These are phyloP conservation scores for Thielaviopsis populi DNA, from an alignment of 2,329 filamentous ascomycete species.

Conservation along the genomic window DNA sequence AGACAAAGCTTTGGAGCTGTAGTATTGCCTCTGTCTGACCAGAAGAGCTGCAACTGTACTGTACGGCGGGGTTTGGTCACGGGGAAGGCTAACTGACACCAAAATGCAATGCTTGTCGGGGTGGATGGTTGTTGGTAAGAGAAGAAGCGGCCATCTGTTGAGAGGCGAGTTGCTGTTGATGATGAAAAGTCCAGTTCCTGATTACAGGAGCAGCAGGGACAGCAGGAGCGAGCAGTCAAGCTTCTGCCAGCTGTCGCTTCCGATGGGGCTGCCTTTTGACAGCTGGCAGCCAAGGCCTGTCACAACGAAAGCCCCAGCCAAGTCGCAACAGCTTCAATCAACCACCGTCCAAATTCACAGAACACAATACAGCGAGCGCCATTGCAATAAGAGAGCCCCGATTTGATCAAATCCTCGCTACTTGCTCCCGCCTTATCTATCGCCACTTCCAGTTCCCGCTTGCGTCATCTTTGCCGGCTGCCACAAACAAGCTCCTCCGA, in stretches of 20 bases:
- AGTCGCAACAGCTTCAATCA: not conserved
- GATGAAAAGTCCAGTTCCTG: not conserved
- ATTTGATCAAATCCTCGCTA: no score
- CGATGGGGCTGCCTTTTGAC: not conserved
- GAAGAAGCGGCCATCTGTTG: not conserved
- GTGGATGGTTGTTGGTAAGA: no score
- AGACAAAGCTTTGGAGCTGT: not conserved
- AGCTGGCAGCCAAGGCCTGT: conserved; percentile 9
- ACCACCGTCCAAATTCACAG: not conserved
- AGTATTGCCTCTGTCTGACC: not conserved
- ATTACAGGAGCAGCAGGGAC: no score
- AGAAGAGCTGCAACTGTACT: not conserved
- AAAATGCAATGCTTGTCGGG: not conserved
- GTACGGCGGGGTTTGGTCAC: not conserved
- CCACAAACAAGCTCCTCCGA: not conserved
- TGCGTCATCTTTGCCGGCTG: not conserved
- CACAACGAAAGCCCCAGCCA: not conserved
- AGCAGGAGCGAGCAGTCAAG: no score
- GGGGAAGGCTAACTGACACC: no score
- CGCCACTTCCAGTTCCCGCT: not conserved
- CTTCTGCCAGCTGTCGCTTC: no score
- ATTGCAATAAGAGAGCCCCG: not conserved
- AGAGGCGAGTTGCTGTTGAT: not conserved
- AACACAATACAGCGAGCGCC: not conserved
- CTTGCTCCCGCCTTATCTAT: not conserved